Evolutionary conservation across 306 rosid species (phyloP).

Genomic region (Malus fusca): DNA sequence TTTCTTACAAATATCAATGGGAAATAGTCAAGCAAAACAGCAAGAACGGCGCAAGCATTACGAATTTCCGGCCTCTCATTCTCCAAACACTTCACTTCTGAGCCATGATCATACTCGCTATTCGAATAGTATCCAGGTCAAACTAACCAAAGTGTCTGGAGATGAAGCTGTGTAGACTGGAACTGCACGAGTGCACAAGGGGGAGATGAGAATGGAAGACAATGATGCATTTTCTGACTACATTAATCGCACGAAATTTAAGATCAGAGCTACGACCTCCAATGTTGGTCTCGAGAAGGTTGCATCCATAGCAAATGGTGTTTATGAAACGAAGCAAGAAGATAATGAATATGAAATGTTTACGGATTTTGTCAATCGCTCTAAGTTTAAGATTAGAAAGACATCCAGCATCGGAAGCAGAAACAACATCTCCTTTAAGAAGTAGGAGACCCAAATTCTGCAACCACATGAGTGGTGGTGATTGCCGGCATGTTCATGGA

Average conservation of each 20-base stretch:
- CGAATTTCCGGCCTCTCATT: background rate
- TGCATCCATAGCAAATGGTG: background rate
- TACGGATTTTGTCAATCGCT: conserved; percentile 9
- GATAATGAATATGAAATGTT: conserved; percentile 4
- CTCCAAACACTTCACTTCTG: background rate
- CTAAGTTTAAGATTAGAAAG: conserved; percentile 22
- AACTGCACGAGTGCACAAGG: too few relatives aligned
- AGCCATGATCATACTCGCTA: background rate
- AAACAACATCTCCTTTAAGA: too few relatives aligned
- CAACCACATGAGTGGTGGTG: too few relatives aligned
- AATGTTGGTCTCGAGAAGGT: conserved; percentile 1
- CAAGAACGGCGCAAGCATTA: background rate
- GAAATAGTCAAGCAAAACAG: background rate
- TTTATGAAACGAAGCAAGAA: conserved; percentile 1
- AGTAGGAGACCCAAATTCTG: too few relatives aligned
- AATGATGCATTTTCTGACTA: conserved; percentile 22
- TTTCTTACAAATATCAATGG: conserved; percentile 7
- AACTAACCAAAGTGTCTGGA: background rate
- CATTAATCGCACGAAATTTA: conserved; percentile 1
- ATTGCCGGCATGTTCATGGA: too few relatives aligned
- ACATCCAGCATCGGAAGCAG: conserved; percentile 21
- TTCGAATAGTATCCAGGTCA: background rate
- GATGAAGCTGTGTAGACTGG: too few relatives aligned
- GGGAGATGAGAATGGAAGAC: background rate
- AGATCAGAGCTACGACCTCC: conserved; percentile 19